phyloP scores from a whole-genome alignment of 169 alveolate species.

The Pseudocohnilembus persalinus region DNA sequence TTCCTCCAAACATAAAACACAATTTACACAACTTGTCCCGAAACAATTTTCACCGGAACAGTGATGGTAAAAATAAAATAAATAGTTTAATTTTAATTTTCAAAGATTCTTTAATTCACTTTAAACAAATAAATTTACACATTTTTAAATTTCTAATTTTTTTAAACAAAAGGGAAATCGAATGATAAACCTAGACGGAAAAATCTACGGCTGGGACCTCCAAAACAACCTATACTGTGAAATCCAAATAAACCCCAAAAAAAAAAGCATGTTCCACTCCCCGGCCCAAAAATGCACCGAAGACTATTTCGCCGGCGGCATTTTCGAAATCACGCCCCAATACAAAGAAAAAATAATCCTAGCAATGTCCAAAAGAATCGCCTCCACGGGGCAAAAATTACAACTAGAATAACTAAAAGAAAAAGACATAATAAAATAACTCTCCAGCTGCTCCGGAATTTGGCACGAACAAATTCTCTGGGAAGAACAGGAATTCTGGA shows the following conservation, averaged over 20 bases:
- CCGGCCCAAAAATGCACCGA: not conserved
- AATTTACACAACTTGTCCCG: not conserved
- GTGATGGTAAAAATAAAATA: not conserved
- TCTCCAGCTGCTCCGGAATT: not conserved
- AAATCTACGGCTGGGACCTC: not conserved
- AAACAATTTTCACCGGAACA: not conserved
- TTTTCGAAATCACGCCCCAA: no score
- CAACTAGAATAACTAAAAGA: not conserved
- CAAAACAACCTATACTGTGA: not conserved
- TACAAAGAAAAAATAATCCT: not conserved
- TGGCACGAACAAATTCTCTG: not conserved
- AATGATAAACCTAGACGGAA: not conserved
- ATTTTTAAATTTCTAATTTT: not conserved
- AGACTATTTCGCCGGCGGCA: not conserved
- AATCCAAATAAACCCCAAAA: not conserved
- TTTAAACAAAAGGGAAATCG: not conserved
- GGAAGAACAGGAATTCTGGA: not conserved
- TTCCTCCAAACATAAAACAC: not conserved
- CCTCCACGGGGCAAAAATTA: not conserved
- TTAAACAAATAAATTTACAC: no score
- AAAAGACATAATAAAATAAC: not conserved
- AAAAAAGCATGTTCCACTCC: not conserved
- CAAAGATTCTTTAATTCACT: no score
- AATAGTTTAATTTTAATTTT: no score
- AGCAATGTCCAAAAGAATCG: not conserved